Percentiles rank a stretch among this genome's conserved stretches.
phyloP scores from a whole-genome alignment of 345 rosid species.

The Draba incana region DNA sequence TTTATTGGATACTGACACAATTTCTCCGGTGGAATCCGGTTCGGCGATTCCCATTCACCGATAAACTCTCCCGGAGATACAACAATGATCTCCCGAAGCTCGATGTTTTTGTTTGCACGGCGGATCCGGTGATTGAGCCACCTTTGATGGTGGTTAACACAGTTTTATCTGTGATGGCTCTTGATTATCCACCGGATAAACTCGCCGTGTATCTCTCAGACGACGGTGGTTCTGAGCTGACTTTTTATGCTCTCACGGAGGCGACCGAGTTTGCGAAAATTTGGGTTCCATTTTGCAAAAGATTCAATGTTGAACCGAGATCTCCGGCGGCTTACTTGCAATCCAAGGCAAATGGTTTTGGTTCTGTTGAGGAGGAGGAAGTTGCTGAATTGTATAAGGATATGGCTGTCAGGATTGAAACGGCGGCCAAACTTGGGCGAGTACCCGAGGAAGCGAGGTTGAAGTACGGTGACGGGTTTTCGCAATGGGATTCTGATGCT shows the following conservation, averaged over 20 bases:
- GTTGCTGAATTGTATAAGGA: conserved; percentile 49
- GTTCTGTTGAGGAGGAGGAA: neutral
- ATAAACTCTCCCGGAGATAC: conserved; percentile 50
- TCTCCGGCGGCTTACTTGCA: conserved; percentile 67
- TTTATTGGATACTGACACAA: conserved; percentile 57
- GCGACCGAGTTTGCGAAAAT: conserved; percentile 52
- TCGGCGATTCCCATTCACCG: conserved; percentile 40
- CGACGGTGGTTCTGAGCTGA: conserved; percentile 64
- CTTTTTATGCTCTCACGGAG: conserved; percentile 62
- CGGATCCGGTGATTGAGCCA: conserved; percentile 71
- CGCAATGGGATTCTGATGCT: conserved; percentile 55
- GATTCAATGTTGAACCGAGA: conserved; percentile 56
- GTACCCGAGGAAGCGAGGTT: conserved; percentile 47
- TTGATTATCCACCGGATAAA: conserved; percentile 62
- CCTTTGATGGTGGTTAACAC: conserved; percentile 73
- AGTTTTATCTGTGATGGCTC: conserved; percentile 60
- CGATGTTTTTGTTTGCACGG: conserved; percentile 78
- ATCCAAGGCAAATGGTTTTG: conserved; percentile 17
- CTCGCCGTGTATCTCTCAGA: conserved; percentile 67
- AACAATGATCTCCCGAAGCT: conserved; percentile 50
- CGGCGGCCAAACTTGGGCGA: conserved; percentile 34
- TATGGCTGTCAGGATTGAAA: conserved; percentile 55
- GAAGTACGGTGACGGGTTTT: conserved; percentile 50
- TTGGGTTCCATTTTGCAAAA: conserved; percentile 72
- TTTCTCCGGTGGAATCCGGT: conserved; percentile 52